Evolutionary conservation across 345 rosid genomes (phyloP), one percentile per base, ranked within the genome.

Genomic region (Salix purpurea): DNA sequence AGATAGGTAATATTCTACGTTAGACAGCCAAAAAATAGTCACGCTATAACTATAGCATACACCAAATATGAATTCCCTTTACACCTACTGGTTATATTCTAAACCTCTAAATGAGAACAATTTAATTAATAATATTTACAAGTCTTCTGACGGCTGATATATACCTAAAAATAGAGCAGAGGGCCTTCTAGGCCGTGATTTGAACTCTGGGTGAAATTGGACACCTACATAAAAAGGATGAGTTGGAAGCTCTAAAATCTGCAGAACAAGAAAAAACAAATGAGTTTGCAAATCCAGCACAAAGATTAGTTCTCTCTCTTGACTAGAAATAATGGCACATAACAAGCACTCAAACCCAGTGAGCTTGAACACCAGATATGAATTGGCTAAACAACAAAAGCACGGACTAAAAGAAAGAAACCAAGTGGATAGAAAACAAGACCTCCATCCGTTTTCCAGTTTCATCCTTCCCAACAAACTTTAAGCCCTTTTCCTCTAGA

Each of bases 361-460:
- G 67, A 78, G 52, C 73, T 66, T 64, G 24, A 73, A 64, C 54
- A 19, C 32, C 11, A 54, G 65, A 66, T 40, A 60, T 16, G 19
- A 23, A 71, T 21, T 37, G 26, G 37, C 50, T 14, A 26, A 73
- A 64, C 28, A 71, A 9, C 9, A 12, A 18, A 32, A 61, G 34
- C 10, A 56, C n/a, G 6, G 36, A 34, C 6, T 68, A 34, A 28
- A 37, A 26, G 56, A 60, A 21, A 39, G 11, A 72, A 72, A 76
- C 24, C 58, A 2, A 72, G 21, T 48, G 67, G 74, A 14, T 1
- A 46, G 69, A 42, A 73, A 32, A 64, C 66, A 37, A 40, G 24
- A 81, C 84, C 84, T 82, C 84, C 84, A 82, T 82, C 46, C 84
- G 62, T 65, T 71, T 82, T 77, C 84, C 84, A n/a, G 84, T 77